Base-by-base conservation (phyloP, 257 asterid genomes). In the Solanum stenotomum region DNA sequence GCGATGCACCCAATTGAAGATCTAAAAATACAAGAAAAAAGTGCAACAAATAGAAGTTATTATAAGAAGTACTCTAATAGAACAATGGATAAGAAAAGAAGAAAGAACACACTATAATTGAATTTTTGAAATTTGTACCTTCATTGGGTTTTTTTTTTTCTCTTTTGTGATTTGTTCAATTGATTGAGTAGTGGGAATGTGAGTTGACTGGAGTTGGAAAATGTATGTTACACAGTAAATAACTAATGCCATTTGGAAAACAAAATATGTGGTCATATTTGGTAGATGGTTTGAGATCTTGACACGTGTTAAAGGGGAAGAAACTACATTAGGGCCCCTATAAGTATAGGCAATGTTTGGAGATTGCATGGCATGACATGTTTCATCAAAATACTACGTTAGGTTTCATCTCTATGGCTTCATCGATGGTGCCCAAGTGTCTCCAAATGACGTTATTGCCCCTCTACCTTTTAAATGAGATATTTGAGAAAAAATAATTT, bases 1-100 rank as follows among this genome's bases (percentile, higher is more conserved):
- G 79, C 96, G 95, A 89, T 95, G 96, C 90, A 95, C 94, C 98
- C 98, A 95, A 76, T 92, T 94, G 92, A 95, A 95, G 93, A 95
- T 94, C 98, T 95, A 90, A n/a, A 75, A 40, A 44, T 13, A 25
- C 35, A 33, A 33, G 87, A 27, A 56, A 27, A 79, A 27, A 42
- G 35, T 79, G 23, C 56, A 81, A 46, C 76, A 68, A 14, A 68
- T 16, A 63, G 23, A 37, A 31, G 34, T 31, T 44, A 29, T 6
- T 56, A 56, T 56, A 56, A 15, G 59, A 5, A 65, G 33, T 67
- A 87, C 76, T 16, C 63, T 6, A 87, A 20, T 8, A 59, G 35
- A 65, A 11, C 18, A 65, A 68, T 68, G 37, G 37, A 68, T 10
- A 81, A 79, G 79, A 33, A 33, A 79, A 79, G 16, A 77, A 77